Evolutionary conservation across 2,329 filamentous ascomycete genomes (phyloP), one percentile per base, ranked within the genome.

Genomic region (Colletotrichum scovillei): DNA sequence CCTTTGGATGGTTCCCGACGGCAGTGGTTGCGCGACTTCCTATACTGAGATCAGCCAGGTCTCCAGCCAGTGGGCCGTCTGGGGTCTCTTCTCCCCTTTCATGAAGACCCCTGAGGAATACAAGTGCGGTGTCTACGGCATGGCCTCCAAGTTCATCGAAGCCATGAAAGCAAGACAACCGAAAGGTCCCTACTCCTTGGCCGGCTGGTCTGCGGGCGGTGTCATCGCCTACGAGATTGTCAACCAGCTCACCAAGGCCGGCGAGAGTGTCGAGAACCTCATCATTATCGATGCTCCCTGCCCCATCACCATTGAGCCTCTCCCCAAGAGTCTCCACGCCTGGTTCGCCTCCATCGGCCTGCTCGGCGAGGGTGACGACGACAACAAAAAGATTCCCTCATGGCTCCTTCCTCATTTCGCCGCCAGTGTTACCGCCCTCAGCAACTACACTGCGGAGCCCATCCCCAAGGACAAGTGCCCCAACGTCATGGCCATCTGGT

Each of bases 171-270:
- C 90, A 5, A 91, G 92, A 63, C 92, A 95, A 81, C 90, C 92
- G 3, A 78, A 85, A 26, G 93, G 93, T 0, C 91, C 92, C 0
- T 94, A 94, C 81, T 87, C 88, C 63, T 82, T 95, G 1, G 89
- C 90, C 19, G 93, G 93, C 28, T 95, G 93, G 93, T 93, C 90
- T n/a, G 93, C 92, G 1, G 93, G 93, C 30, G 93, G 93, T 46
- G 92, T 94, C 60, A 91, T 92, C 72, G 92, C 92, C 55, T 94
- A 90, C 77, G 91, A 93, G 76, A 90, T 91, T 11, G 88, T 90
- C 19, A 88, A 88, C 67, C 89, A 92, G 75, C 85, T 94, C 19
- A 86, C 86, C 71, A 86, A 87, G 74, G 86, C 85, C 3, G 88
- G 89, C 19, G 89, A 93, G 57, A 79, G 79, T 22, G 90, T 93